phyloP scores from a whole-genome alignment of 2,329 filamentous ascomycete species.

The Hypoxylon sp. region DNA sequence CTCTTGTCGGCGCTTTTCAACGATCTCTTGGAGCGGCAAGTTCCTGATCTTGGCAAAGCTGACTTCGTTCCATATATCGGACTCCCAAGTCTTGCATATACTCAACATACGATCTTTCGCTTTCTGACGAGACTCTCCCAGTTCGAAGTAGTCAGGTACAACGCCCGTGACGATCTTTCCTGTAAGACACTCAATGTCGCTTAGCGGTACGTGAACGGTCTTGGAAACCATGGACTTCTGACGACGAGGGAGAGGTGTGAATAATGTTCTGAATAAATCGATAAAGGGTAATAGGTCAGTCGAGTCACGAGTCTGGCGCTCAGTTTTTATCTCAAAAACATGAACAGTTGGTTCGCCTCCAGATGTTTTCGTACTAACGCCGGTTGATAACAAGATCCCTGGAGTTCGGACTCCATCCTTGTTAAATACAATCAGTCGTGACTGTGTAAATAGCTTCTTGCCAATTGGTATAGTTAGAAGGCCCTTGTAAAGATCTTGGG shows the following conservation, averaged over 20 bases:
- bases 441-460: constrained; percentile 81
- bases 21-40: constrained; percentile 82
- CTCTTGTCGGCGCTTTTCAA: constrained; percentile 78
- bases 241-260: constrained; percentile 76
- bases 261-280: constrained; percentile 75
- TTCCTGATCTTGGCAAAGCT: constrained; percentile 88
- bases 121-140: constrained; percentile 63
- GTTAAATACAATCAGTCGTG: constrained; percentile 86
- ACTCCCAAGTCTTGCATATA: constrained; percentile 81
- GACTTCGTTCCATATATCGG: constrained; percentile 84
- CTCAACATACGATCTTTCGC: constrained; percentile 79
- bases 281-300: constrained; percentile 92
- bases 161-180: constrained; percentile 74
- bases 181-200: constrained; percentile 88
- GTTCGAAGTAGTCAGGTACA: constrained; percentile 71
- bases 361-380: constrained; percentile 72
- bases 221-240: constrained; percentile 78
- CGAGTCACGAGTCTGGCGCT: constrained; percentile 78
- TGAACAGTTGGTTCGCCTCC: constrained; percentile 77
- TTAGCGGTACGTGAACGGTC: constrained; percentile 77
- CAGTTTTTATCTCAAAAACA: constrained; percentile 81
- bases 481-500: constrained; percentile 82
- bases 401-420: constrained; percentile 86
- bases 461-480: constrained; percentile 86
- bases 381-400: constrained; percentile 84